Percentiles rank a stretch among this genome's conserved stretches.
Evolutionary conservation across 75 land plant genomes (phyloP).

Genomic region (Ceratopteris richardii): DNA sequence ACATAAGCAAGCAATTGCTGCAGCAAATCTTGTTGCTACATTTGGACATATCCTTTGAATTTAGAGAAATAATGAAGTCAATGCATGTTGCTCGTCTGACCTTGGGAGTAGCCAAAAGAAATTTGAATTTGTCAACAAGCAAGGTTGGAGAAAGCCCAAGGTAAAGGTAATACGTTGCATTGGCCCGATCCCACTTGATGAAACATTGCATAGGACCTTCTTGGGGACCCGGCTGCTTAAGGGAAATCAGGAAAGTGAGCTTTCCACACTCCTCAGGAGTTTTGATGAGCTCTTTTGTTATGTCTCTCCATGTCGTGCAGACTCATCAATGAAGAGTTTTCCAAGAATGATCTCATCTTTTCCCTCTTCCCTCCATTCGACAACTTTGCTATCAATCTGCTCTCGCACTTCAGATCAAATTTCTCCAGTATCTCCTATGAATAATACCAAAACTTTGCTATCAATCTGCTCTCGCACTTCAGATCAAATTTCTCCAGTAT

Average conservation of each 20-base stretch:
- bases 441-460: constrained; percentile 87
- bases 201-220: constrained; percentile 59
- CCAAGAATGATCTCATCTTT: constrained; percentile 94
- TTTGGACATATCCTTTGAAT: constrained; percentile 44
- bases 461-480: constrained; percentile 52
- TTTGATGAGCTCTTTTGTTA: constrained; percentile 41
- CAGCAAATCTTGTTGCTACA: constrained; percentile 46
- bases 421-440: constrained; percentile 96
- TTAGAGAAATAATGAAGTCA: constrained; percentile 46
- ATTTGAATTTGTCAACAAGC: constrained; percentile 47
- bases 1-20: too few species aligned
- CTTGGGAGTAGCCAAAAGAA: constrained; percentile 54
- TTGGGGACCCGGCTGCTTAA: constrained; percentile 73
- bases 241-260: constrained; percentile 65
- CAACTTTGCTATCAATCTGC: constrained; percentile 70
- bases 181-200: constrained; percentile 61
- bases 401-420: constrained; percentile 66
- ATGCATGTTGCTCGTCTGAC: constrained; percentile 42
- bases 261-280: constrained; percentile 25
- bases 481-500: constrained; percentile 92
- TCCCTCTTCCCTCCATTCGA: constrained; percentile 97
- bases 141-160: constrained; percentile 45
- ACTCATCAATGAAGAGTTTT: constrained; percentile 93
- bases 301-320: constrained; percentile 64
- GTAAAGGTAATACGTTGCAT: constrained; percentile 57